Conservation (phyloP, 2,329 filamentous ascomycete species). For the Aspergillus oerlinghausenensis region DNA sequence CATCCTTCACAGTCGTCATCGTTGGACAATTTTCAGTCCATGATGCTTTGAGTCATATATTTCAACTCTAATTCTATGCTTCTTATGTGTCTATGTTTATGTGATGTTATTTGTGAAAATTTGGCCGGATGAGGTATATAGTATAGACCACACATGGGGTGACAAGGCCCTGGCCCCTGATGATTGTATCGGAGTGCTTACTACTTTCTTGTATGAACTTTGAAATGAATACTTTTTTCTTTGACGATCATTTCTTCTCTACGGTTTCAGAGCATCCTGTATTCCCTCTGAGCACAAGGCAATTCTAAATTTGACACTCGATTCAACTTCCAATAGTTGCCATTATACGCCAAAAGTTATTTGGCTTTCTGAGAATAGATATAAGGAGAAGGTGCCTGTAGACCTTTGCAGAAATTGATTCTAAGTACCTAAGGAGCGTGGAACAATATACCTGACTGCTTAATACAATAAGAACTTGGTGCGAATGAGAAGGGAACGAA, state of each 20-base stretch:
- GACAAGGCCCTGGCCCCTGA: background rate
- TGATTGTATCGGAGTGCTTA: background rate
- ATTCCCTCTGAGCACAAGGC: background rate
- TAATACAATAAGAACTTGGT: background rate
- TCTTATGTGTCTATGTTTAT: background rate
- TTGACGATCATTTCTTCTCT: background rate
- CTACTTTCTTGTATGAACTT: background rate
- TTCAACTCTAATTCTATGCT: background rate
- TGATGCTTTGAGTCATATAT: slow-evolving; percentile 2
- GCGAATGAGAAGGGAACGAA: background rate
- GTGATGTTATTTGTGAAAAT: background rate
- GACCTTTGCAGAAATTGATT: no score
- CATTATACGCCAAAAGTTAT: background rate
- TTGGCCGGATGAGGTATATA: background rate
- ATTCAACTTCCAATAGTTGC: background rate
- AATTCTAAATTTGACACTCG: background rate
- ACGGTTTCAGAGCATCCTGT: background rate
- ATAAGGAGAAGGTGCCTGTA: no score
- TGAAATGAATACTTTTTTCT: background rate
- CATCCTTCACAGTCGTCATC: slow-evolving; percentile 1
- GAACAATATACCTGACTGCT: background rate
- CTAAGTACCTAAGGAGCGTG: background rate
- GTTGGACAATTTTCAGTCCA: background rate
- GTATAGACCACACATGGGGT: background rate
- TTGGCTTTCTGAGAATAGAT: no score